Percentiles rank a stretch among this genome's conserved stretches.
Evolutionary conservation across 2,329 filamentous ascomycete species (phyloP).

Genomic region (Fusarium sarcochroum): DNA sequence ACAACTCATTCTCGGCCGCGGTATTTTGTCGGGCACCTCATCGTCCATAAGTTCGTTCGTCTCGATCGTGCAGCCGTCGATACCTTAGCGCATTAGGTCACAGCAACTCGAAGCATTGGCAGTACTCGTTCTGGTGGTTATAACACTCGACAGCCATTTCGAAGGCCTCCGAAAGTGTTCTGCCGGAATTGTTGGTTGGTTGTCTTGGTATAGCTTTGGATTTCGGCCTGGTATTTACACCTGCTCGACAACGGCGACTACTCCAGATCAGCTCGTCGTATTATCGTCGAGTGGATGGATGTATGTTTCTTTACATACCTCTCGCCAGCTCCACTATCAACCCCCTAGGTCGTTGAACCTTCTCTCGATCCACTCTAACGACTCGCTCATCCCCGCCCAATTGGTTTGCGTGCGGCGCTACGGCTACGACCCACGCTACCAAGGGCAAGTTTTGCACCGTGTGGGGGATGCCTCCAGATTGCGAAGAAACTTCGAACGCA

Average conservation of each 20-base stretch:
- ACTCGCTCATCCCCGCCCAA: conserved; percentile 27
- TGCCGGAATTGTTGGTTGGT: background rate
- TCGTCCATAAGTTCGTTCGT: conserved; percentile 1
- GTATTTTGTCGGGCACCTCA: background rate
- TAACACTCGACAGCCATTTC: background rate
- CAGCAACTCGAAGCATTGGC: conserved; percentile 2
- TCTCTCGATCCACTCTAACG: conserved; percentile 38
- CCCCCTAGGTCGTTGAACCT: conserved; percentile 38
- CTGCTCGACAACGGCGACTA: conserved; percentile 26
- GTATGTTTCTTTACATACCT: conserved; percentile 50
- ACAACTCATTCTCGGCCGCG: background rate
- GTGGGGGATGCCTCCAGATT: conserved; percentile 43
- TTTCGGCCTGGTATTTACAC: conserved; percentile 27
- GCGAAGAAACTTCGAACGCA: conserved; percentile 32
- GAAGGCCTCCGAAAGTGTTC: background rate
- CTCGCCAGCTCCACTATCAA: conserved; percentile 45
- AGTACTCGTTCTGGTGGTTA: background rate
- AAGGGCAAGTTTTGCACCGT: conserved; percentile 52
- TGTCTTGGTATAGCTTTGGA: conserved; percentile 4
- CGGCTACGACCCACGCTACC: conserved; percentile 41
- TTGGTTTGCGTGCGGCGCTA: conserved; percentile 42
- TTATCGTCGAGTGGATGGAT: conserved; percentile 42
- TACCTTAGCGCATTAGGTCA: background rate
- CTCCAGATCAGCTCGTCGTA: conserved; percentile 24
- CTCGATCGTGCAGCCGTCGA: conserved; percentile 2